Percentiles rank a stretch among this genome's conserved stretches.
These are phyloP conservation scores for Moesziomyces antarcticus DNA, from an alignment of 1,284 basidiomycete species.

Conservation along the genomic window DNA sequence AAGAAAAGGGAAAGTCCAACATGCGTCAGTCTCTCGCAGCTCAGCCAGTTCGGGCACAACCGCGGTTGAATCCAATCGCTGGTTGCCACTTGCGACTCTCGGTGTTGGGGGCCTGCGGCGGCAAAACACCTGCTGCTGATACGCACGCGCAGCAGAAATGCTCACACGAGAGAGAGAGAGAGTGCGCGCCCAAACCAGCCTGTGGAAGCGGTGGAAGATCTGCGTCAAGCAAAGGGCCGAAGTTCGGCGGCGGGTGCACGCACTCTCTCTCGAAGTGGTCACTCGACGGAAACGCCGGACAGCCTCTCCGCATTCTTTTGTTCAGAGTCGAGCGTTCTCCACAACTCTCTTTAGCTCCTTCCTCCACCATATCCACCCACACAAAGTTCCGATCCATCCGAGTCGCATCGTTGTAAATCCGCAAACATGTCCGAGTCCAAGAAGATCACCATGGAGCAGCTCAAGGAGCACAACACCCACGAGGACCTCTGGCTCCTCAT, in stretches of 20 bases:
- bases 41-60: constrained; percentile 3
- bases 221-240: background rate
- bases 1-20: background rate
- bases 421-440: constrained; percentile 43
- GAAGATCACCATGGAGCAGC: constrained; percentile 64
- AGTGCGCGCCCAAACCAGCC: background rate
- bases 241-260: background rate
- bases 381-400: background rate
- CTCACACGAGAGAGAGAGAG: no score
- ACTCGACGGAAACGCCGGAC: background rate
- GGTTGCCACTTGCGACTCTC: background rate
- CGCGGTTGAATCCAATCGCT: background rate
- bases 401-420: constrained; percentile 1
- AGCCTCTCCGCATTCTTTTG: background rate
- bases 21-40: background rate
- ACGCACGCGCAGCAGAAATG: background rate
- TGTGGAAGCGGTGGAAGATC: constrained; percentile 1
- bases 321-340: background rate
- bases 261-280: background rate
- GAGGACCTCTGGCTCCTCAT: constrained; percentile 67
- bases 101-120: background rate
- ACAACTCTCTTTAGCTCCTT: background rate
- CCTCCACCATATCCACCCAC: background rate
- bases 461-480: constrained; percentile 60
- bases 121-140: background rate